Conservation (phyloP, 805 yeast species). For the Candida parachauliodes region DNA sequence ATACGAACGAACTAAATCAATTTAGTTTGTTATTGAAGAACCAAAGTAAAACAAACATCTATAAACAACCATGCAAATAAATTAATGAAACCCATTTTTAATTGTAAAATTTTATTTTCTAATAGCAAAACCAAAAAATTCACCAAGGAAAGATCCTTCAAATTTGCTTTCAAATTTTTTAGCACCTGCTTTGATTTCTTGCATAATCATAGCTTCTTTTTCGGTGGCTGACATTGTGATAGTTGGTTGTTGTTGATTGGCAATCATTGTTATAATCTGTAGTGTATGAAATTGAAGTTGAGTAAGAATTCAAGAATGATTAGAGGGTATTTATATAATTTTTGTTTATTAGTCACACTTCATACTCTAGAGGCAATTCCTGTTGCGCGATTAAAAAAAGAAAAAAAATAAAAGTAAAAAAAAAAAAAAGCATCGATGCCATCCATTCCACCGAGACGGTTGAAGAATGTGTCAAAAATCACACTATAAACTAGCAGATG, state of each 20-base stretch:
- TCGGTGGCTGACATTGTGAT: constrained; percentile 35
- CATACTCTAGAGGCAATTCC: neutral
- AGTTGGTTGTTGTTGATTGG: constrained; percentile 10
- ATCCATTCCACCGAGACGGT: neutral
- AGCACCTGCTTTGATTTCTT: constrained; percentile 35
- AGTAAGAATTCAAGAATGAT: neutral
- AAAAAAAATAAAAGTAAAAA: constrained; percentile 1
- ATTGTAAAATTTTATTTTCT: constrained; percentile 9
- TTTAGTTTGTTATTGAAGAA: too few relatives aligned
- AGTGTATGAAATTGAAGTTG: neutral
- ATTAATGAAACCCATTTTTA: too few relatives aligned
- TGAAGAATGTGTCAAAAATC: neutral
- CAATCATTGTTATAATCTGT: constrained; percentile 7
- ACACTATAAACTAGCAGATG: neutral
- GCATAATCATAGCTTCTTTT: constrained; percentile 45
- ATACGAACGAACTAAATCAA: too few relatives aligned
- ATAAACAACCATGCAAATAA: neutral
- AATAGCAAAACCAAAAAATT: constrained; percentile 35
- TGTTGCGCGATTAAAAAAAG: neutral
- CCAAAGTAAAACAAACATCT: neutral
- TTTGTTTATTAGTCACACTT: constrained; percentile 1
- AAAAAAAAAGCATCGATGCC: neutral
- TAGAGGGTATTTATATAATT: neutral
- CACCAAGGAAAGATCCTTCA: constrained; percentile 39
- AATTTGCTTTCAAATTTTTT: constrained; percentile 37